A percentile compares a stretch with the other conserved stretches of the same genome.
phyloP scores from a whole-genome alignment of 2,329 filamentous ascomycete species.

The Alternaria postmessia region DNA sequence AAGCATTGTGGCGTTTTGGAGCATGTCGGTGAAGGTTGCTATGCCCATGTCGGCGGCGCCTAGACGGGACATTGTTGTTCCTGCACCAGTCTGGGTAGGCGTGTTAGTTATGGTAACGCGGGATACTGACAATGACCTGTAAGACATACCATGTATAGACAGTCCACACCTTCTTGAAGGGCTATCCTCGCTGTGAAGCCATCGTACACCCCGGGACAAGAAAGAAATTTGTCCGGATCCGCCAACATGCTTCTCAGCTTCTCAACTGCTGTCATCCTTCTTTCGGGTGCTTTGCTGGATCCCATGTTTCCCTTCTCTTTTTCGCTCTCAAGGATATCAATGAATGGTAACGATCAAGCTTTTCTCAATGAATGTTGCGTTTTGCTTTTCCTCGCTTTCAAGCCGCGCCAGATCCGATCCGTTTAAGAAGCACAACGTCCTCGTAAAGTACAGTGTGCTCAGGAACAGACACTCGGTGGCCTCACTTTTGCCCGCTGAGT shows the following conservation, averaged over 20 bases:
- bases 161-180: conserved; percentile 68
- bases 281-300: conserved; percentile 13
- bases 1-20: conserved; percentile 70
- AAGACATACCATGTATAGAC: conserved; percentile 69
- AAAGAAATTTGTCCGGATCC: conserved; percentile 52
- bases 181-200: conserved; percentile 71
- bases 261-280: conserved; percentile 36
- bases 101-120: background rate
- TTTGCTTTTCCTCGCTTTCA: background rate
- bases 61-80: conserved; percentile 67
- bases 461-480: background rate
- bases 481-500: conserved; percentile 10
- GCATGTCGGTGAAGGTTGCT: conserved; percentile 69
- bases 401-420: background rate
- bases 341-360: background rate
- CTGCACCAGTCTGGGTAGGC: conserved; percentile 64
- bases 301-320: conserved; percentile 16
- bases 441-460: background rate
- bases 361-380: background rate
- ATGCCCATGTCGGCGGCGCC: conserved; percentile 71
- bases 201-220: conserved; percentile 74
- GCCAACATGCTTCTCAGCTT: conserved; percentile 44
- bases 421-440: background rate
- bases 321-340: background rate
- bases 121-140: background rate